Conservation (phyloP, 2,329 filamentous ascomycete genomes). For the Trichoderma endophyticum region DNA sequence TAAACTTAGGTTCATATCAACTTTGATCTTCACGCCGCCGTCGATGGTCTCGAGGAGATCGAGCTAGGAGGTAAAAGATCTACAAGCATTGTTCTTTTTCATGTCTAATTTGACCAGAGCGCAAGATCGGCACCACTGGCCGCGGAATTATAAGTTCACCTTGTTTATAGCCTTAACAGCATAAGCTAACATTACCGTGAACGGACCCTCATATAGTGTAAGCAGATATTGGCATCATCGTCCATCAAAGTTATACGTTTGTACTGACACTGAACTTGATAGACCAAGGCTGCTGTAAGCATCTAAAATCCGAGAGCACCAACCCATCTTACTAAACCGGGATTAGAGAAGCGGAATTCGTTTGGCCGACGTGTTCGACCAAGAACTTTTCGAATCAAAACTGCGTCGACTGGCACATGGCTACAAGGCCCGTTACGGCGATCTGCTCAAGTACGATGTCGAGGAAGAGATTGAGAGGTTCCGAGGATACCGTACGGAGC, state of each 20-base stretch:
- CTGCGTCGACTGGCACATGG: constrained; percentile 57
- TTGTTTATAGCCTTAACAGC: rapidly evolving
- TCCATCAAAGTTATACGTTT: not conserved
- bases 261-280: not conserved
- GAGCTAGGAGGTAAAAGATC: not conserved
- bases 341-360: constrained; percentile 40
- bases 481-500: constrained; percentile 31
- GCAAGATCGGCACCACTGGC: not conserved
- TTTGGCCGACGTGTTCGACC: constrained; percentile 65
- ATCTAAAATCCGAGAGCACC: not conserved
- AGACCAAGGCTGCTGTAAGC: not conserved
- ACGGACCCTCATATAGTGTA: not conserved
- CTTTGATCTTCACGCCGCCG: not conserved
- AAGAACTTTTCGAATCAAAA: constrained; percentile 63
- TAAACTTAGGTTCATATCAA: not conserved
- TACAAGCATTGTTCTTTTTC: not conserved
- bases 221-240: not conserved
- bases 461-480: constrained; percentile 68
- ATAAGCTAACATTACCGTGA: not conserved
- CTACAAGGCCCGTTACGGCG: constrained; percentile 65
- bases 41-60: not conserved
- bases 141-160: not conserved
- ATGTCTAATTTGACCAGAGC: not conserved
- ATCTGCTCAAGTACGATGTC: constrained; percentile 61
- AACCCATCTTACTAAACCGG: not conserved